Evolutionary conservation across 2,329 filamentous ascomycete genomes (phyloP), one percentile per base, ranked within the genome.

Genomic region (Sclerotinia nivalis): DNA sequence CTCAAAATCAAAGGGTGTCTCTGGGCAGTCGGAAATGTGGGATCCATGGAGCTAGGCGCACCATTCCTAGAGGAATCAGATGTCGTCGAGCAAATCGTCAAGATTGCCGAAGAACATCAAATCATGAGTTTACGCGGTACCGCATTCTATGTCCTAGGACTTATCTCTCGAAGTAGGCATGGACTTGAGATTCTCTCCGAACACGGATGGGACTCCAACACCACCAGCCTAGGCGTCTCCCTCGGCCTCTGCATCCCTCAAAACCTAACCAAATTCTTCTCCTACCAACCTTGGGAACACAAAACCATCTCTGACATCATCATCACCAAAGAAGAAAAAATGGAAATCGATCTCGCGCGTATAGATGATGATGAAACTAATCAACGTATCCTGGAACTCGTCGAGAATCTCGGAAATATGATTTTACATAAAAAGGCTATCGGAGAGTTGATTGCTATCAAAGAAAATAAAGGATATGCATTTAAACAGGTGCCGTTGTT

Each of bases 1-100:
- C 88, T 93, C 70, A 98, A 97, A 79, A 93, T 98, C 73, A 99
- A 99, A 80, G 96, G 94, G 10, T 97, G 93, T 78, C 84, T 99
- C 61, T 99, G 96, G 96, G 96, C 96, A 0, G 93, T 99, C 0
- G 96, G 96, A 34, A 99, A 99, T 75, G 95, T 99, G 50, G 96
- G 96, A 0, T 97, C 94, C 0, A 98, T 99, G 94, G 95, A 98
- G 76, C 88, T 97, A 1, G 96, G 96, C 1, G 95, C 95, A 1
- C 93, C 93, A 0, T 99, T 99, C 79, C 84, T 99, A 4, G 96
- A 97, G 80, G 90, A 91, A 69, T 92, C 89, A 50, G 92, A 97
- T 74, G 93, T 98, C 50, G 93, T 98, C 25, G 88, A 91, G 76
- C 88, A 91, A 72, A 95, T 99, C 72, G 89, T 98, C 60, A 86